Evolutionary conservation across 345 rosid genomes (phyloP).

Genomic region (Bretschneidera sinensis): DNA sequence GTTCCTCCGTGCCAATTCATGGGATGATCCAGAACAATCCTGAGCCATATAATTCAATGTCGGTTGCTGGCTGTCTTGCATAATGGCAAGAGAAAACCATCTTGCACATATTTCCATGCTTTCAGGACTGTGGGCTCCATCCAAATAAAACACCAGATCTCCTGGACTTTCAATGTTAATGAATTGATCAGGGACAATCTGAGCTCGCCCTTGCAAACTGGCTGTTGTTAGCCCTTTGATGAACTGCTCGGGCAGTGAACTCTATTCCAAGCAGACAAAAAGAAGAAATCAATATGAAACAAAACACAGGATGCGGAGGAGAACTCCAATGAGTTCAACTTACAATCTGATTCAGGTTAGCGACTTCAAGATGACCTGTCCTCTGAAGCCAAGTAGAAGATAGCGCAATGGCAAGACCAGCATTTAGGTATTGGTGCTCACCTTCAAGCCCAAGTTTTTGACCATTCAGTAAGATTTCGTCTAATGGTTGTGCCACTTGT

Average conservation of each 20-base stretch:
- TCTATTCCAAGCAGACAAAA: constrained; percentile 37
- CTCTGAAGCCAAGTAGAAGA: constrained; percentile 76
- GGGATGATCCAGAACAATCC: constrained; percentile 21
- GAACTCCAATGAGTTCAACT: constrained; percentile 9
- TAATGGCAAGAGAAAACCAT: constrained; percentile 75
- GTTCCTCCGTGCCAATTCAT: constrained; percentile 19
- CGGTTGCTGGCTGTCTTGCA: constrained; percentile 30
- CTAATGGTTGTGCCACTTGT: constrained; percentile 58
- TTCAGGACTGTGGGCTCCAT: constrained; percentile 98
- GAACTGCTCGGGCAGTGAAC: constrained; percentile 70
- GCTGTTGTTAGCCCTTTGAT: constrained; percentile 77
- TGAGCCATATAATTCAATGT: constrained; percentile 21
- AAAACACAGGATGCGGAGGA: background rate
- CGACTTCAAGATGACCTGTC: constrained; percentile 55
- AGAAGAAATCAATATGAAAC: constrained; percentile 8
- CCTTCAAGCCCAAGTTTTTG: constrained; percentile 87
- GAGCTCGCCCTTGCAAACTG: constrained; percentile 94
- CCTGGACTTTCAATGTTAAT: constrained; percentile 39
- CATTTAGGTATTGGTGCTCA: constrained; percentile 88
- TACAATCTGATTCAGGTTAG: constrained; percentile 51
- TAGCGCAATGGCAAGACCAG: constrained; percentile 83
- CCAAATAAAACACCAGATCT: constrained; percentile 76
- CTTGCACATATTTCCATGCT: constrained; percentile 92
- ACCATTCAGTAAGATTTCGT: constrained; percentile 52
- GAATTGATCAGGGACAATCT: constrained; percentile 61